Base-by-base conservation (phyloP, 768 basidiomycete genomes). In the Trametes gibbosa region DNA sequence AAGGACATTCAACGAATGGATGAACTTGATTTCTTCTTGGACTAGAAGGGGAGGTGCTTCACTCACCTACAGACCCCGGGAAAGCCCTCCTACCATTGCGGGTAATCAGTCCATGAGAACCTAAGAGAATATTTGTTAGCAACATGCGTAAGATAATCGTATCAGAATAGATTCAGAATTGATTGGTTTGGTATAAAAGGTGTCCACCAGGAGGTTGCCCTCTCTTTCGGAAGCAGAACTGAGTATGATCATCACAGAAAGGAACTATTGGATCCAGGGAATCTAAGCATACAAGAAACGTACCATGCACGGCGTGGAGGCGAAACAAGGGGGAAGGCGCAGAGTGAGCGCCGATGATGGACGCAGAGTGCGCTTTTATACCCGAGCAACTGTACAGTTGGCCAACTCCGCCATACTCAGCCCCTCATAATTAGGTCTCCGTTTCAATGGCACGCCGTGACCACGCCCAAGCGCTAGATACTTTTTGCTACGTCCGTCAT, bases 141-240 rank as follows among this genome's bases (percentile, higher is more conserved):
- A 46, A 53, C 21, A 19, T 41, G 50, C 17, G n/a, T 34, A 35
- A 21, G 37, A 23, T 23, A 25, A 23, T 39, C 19, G 45, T 27
- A 14, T 14, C 27, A 65, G 27, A 50, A 48, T 27, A 59, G 69
- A 47, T 65, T 85, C 83, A 86, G 84, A 68, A 75, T 78, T 66
- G 77, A 72, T 79, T n/a, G n/a, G n/a, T 82, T 83, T 81, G 81
- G 80, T 79, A 79, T 74, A 66, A 70, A 69, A 5, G 73, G 74
- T 85, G 77, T 87, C 86, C 86, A 87, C 86, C 87, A 81, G 29
- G 86, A 85, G 80, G 81, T 82, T 75, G 73, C 79, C 78, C 80
- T 75, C 78, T 32, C 29, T 49, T 87, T 87, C 87, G 86, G 87
- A 88, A 89, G 87, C 87, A 89, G 86, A 89, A 89, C 86, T 86